phyloP scores from a whole-genome alignment of 1,139 yeast genomes.

The Diutina neorugosa region DNA sequence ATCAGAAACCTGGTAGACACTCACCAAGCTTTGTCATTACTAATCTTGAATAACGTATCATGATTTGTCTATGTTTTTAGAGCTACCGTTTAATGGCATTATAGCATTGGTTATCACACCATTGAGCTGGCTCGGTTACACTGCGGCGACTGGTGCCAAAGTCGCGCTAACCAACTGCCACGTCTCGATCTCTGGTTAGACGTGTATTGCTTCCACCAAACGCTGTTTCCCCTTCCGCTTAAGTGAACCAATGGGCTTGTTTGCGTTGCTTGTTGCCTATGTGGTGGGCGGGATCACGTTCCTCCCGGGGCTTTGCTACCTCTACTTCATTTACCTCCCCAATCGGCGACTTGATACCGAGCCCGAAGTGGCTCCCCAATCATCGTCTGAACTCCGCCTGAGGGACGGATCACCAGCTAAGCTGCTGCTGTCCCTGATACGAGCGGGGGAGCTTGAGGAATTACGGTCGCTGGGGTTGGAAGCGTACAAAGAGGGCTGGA shows the following conservation, averaged over 20 bases:
- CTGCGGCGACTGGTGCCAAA: neutral
- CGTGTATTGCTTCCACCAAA: neutral
- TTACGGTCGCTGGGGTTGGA: conserved; percentile 46
- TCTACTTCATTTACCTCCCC: conserved; percentile 25
- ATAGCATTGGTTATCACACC: no score
- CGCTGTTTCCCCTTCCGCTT: no score
- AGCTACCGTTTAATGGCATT: no score
- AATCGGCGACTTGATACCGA: conserved; percentile 9
- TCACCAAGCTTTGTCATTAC: no score
- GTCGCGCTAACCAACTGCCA: neutral
- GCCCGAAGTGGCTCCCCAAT: conserved; percentile 8
- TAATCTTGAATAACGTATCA: no score
- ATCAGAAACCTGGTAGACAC: no score
- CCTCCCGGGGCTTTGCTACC: conserved; percentile 41
- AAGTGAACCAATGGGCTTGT: neutral
- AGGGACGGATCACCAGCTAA: neutral
- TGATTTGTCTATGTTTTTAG: no score
- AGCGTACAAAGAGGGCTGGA: conserved; percentile 65
- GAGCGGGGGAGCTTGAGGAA: conserved; percentile 56
- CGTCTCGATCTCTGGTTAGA: neutral
- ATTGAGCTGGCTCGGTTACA: no score
- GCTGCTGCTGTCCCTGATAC: conserved; percentile 16
- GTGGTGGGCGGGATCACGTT: conserved; percentile 73
- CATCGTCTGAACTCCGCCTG: neutral
- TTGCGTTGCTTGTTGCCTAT: conserved; percentile 10